Evolutionary conservation across 1,139 yeast species (phyloP), one percentile per base, ranked within the genome.

Genomic region (Yamadazyma membranifaciens): DNA sequence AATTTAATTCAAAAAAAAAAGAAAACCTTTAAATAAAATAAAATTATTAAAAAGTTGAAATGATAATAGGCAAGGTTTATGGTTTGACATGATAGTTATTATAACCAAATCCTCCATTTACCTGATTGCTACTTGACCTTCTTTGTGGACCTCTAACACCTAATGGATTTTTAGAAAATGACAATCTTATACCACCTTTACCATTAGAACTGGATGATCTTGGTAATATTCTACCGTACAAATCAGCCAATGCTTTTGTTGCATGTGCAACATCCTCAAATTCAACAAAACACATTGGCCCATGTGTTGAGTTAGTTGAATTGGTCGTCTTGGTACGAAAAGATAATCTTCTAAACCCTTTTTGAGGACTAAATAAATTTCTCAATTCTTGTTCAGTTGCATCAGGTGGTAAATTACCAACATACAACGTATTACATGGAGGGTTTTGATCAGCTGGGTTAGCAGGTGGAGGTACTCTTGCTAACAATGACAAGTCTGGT

Each of bases 371-470:
- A 60, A 92, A 92, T 47, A 92, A 68, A 25, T 87, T 83, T 51
- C 96, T 81, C 50, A 92, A 76, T 62, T 92, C 98, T 45, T 86
- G 87, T 59, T 92, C 98, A 3, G 95, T 83, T 3, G 98, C 95
- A 68, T 92, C 97, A 9, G 96, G 96, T 3, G 98, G 98, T 54
- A 92, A 74, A 60, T 92, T 92, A 16, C 98, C 98, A 39, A 92
- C 98, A 55, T 92, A 92, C 43, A 92, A 71, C 0, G 98, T 92
- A 61, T 92, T 92, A 67, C 98, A 92, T 6, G 98, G 98, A 9
- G 98, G 98, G 57, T 92, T 92, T 65, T 92, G 98, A 63, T 92
- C 98, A 2, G 98, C 98, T 1, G 98, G 98, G 55, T 92, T 92
- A 2, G 96, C 96, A 3, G 98, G 98, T 1, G 97, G 96, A 29